Conservation (phyloP, 768 basidiomycete genomes). For the Podaxis carcinomalis region DNA sequence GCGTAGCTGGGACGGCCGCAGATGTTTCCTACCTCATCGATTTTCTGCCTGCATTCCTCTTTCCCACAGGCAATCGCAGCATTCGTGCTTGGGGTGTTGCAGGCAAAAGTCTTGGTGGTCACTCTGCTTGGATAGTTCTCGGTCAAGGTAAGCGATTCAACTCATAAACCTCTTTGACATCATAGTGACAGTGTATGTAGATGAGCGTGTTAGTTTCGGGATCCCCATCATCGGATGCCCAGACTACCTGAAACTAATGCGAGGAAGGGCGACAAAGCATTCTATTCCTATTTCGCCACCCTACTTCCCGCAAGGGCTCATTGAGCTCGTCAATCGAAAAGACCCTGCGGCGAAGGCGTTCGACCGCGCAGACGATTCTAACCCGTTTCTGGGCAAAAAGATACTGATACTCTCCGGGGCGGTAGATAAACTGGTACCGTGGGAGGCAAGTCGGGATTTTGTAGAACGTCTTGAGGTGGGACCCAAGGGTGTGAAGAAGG, state of each 20-base stretch:
- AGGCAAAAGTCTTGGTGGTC: conserved; percentile 82
- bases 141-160: conserved; percentile 30
- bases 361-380: conserved; percentile 29
- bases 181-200: conserved; percentile 20
- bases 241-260: conserved; percentile 56
- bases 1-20: conserved; percentile 54
- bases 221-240: conserved; percentile 69
- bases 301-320: conserved; percentile 52
- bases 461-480: conserved; percentile 54
- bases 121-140: conserved; percentile 74
- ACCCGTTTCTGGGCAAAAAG: conserved; percentile 69
- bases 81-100: conserved; percentile 68
- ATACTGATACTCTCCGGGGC: conserved; percentile 69
- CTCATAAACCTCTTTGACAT: neutral
- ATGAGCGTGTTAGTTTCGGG: conserved; percentile 40
- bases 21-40: conserved; percentile 84
- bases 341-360: conserved; percentile 46
- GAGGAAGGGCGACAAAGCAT: conserved; percentile 43
- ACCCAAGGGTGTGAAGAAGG: conserved; percentile 47
- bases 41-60: conserved; percentile 70
- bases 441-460: conserved; percentile 50
- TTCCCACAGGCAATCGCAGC: conserved; percentile 55
- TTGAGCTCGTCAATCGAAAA: conserved; percentile 37
- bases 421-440: conserved; percentile 65
- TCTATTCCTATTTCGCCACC: conserved; percentile 45